Evolutionary conservation across 176 grass and related monocot species (phyloP).

Genomic region (Zea luxurians): DNA sequence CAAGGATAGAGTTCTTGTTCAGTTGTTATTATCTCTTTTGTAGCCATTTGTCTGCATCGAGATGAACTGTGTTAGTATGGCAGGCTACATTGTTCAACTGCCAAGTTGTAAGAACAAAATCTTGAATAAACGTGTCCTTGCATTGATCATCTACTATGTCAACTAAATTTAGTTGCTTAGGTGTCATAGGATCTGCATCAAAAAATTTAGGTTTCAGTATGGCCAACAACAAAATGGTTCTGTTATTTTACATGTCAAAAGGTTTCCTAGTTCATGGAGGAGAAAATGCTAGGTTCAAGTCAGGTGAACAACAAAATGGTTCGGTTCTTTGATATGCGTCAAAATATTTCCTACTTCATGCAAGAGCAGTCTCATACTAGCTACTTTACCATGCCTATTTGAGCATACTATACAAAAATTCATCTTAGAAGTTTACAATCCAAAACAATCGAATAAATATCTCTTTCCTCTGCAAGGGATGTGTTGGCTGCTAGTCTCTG

Average conservation of each 20-base stretch:
- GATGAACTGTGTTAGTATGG: neutral
- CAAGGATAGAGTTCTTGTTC: conserved; percentile 17
- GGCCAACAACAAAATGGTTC: neutral
- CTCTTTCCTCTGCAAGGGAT: neutral
- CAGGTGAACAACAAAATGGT: neutral
- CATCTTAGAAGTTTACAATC: neutral
- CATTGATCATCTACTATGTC: neutral
- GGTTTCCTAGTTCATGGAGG: neutral
- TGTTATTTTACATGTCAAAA: conserved; percentile 9
- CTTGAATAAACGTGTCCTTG: neutral
- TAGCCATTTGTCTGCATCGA: conserved; percentile 5
- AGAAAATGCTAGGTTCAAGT: neutral
- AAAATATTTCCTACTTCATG: neutral
- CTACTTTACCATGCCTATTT: conserved; percentile 3
- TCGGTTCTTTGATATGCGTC: conserved; percentile 9
- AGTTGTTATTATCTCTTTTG: neutral
- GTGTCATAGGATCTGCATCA: neutral
- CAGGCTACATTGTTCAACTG: neutral
- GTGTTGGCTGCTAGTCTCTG: conserved; percentile 21
- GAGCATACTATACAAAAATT: neutral
- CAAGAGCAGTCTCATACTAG: neutral
- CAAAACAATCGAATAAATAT: neutral
- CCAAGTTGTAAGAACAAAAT: neutral
- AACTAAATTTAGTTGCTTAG: conserved; percentile 7
- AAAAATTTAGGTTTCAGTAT: neutral